Percentiles rank a stretch among this genome's conserved stretches.
Evolutionary conservation across 345 rosid genomes (phyloP).

Genomic region (Corchorus olitorius): DNA sequence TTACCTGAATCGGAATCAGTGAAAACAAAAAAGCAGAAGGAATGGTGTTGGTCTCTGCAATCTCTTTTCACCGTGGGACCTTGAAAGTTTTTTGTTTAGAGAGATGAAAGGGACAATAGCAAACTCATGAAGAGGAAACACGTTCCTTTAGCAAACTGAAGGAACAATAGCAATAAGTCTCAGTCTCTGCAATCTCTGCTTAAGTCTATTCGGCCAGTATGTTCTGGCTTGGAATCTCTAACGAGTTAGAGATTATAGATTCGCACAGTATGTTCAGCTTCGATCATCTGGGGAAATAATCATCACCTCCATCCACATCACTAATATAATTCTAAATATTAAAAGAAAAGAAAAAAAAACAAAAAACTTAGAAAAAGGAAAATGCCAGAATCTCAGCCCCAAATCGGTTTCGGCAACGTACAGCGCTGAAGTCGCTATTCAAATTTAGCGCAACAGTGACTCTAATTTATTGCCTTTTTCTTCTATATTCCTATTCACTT

Average conservation of each 20-base stretch:
- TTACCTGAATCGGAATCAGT: too few relatives aligned
- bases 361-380: background rate
- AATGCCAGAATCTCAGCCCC: constrained; percentile 55
- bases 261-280: constrained; percentile 28
- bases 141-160: too few relatives aligned
- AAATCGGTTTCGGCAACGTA: constrained; percentile 57
- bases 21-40: too few relatives aligned
- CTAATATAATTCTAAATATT: background rate
- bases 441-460: constrained; percentile 52
- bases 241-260: background rate
- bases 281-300: constrained; percentile 30
- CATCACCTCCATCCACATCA: constrained; percentile 18
- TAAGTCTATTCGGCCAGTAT: too few relatives aligned
- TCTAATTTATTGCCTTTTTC: constrained; percentile 61
- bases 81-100: too few relatives aligned
- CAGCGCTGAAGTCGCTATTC: constrained; percentile 59
- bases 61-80: too few relatives aligned
- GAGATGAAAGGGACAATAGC: too few relatives aligned
- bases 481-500: background rate
- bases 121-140: too few relatives aligned
- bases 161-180: too few relatives aligned
- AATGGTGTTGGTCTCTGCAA: too few relatives aligned
- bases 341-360: background rate
- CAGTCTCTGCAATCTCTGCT: too few relatives aligned
- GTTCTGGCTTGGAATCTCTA: constrained; percentile 24